phyloP scores from a whole-genome alignment of 352 stramenopile genomes.

The Globisporangium cystogenes region DNA sequence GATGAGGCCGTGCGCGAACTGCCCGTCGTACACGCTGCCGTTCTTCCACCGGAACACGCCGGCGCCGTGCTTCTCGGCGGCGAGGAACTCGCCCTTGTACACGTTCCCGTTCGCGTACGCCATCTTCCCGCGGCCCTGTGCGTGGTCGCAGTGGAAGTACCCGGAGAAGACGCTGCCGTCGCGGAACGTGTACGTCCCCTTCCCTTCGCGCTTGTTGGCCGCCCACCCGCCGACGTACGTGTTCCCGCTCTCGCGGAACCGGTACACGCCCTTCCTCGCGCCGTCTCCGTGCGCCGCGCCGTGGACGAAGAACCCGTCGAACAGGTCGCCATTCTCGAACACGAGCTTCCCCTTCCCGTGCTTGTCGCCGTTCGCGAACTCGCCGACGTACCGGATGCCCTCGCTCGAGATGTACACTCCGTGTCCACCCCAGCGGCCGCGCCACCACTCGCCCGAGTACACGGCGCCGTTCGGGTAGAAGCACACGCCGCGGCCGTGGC shows the following conservation, averaged over 20 bases:
- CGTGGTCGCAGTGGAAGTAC: constrained; percentile 51
- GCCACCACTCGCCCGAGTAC: constrained; percentile 70
- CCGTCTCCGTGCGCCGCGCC: constrained; percentile 42
- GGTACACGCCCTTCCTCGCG: constrained; percentile 52
- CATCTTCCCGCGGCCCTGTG: constrained; percentile 73
- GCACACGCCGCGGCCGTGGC: constrained; percentile 57
- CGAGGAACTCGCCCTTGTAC: constrained; percentile 62
- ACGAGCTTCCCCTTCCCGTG: constrained; percentile 67
- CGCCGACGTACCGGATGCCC: constrained; percentile 62
- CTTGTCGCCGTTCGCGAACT: constrained; percentile 46
- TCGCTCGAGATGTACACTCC: constrained; percentile 66
- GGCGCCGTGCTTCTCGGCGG: constrained; percentile 61
- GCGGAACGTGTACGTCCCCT: constrained; percentile 53
- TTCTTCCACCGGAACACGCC: constrained; percentile 66
- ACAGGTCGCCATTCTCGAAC: constrained; percentile 74
- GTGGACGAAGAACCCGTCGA: constrained; percentile 63
- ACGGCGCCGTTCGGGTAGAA: constrained; percentile 74
- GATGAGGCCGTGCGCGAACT: constrained; percentile 67
- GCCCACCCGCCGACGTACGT: constrained; percentile 64
- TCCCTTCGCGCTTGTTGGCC: constrained; percentile 67
- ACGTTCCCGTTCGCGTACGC: constrained; percentile 81
- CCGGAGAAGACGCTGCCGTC: constrained; percentile 59
- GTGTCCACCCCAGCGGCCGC: constrained; percentile 40
- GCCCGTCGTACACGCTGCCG: constrained; percentile 71
- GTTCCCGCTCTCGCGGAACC: constrained; percentile 59